phyloP scores from a whole-genome alignment of 306 rosid genomes.

The Erythrophleum fordii region DNA sequence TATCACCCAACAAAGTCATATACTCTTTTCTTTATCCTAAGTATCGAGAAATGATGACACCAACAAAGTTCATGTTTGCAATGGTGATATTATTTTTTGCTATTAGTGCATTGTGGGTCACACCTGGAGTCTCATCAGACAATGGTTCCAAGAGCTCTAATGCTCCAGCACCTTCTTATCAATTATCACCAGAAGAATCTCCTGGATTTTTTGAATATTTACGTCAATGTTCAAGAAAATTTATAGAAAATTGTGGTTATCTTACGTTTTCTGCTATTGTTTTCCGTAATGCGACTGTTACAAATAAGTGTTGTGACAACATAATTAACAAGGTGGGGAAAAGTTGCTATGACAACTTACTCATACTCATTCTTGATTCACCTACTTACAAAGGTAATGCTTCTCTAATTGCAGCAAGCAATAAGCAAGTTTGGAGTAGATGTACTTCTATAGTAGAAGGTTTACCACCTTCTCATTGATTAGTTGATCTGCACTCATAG shows the following conservation, averaged over 20 bases:
- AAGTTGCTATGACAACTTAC: not conserved
- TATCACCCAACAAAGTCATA: not conserved
- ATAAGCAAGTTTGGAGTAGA: not conserved
- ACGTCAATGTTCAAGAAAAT: not conserved
- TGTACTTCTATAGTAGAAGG: not conserved
- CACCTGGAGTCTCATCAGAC: not conserved
- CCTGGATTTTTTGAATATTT: not conserved
- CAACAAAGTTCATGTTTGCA: not conserved
- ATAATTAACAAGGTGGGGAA: not conserved
- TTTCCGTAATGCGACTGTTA: too few species aligned
- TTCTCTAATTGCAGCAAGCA: not conserved
- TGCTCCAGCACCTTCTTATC: not conserved
- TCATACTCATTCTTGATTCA: not conserved
- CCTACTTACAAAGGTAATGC: not conserved
- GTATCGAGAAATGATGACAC: not conserved
- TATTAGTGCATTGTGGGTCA: too few species aligned
- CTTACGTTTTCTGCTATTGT: not conserved
- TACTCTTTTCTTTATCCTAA: too few species aligned
- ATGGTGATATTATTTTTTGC: not conserved
- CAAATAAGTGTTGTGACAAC: not conserved
- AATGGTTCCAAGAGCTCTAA: too few species aligned
- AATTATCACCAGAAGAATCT: not conserved
- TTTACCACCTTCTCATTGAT: too few species aligned
- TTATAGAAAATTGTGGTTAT: not conserved
- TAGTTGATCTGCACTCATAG: not conserved